phyloP scores from a whole-genome alignment of 768 basidiomycete species.

The Leccinellum luteum region DNA sequence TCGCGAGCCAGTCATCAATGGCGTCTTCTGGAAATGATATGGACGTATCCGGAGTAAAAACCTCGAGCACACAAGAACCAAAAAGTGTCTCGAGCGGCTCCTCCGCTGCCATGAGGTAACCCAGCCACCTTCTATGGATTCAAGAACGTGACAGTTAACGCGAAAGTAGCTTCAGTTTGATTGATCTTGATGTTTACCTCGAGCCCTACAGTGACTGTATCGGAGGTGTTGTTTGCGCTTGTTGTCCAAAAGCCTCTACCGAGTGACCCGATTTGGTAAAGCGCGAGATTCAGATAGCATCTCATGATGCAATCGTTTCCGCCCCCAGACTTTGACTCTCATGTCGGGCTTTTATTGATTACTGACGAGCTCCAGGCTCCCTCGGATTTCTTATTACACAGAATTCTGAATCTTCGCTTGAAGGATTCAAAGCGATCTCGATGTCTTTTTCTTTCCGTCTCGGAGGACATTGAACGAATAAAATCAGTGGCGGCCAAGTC shows the following conservation, averaged over 20 bases:
- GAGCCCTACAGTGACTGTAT: too few relatives aligned
- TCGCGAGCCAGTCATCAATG: slow-evolving; percentile 56
- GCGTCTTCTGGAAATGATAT: slow-evolving; percentile 54
- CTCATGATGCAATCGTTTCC: slow-evolving; percentile 50
- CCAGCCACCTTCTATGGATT: neutral
- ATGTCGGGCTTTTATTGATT: slow-evolving; percentile 54
- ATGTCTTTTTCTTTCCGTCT: slow-evolving; percentile 56
- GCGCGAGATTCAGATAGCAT: neutral
- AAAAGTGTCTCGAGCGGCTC: slow-evolving; percentile 65
- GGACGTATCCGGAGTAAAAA: slow-evolving; percentile 65
- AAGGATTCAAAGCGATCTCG: slow-evolving; percentile 40
- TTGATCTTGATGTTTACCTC: neutral
- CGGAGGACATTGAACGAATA: slow-evolving; percentile 58
- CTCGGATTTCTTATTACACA: slow-evolving; percentile 70
- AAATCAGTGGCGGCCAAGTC: slow-evolving; percentile 60
- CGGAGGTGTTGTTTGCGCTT: slow-evolving; percentile 10
- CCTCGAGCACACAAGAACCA: slow-evolving; percentile 52
- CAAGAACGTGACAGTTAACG: neutral
- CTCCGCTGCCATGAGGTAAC: slow-evolving; percentile 19
- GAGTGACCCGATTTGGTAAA: slow-evolving; percentile 17
- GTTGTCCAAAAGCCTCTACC: slow-evolving; percentile 20
- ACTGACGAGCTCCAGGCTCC: slow-evolving; percentile 71
- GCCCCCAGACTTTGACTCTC: slow-evolving; percentile 49
- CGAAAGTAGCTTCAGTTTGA: neutral
- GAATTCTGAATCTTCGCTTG: slow-evolving; percentile 47